Evolutionary conservation across 805 yeast genomes (phyloP).

Genomic region (Helenozyma baotianmanensis): DNA sequence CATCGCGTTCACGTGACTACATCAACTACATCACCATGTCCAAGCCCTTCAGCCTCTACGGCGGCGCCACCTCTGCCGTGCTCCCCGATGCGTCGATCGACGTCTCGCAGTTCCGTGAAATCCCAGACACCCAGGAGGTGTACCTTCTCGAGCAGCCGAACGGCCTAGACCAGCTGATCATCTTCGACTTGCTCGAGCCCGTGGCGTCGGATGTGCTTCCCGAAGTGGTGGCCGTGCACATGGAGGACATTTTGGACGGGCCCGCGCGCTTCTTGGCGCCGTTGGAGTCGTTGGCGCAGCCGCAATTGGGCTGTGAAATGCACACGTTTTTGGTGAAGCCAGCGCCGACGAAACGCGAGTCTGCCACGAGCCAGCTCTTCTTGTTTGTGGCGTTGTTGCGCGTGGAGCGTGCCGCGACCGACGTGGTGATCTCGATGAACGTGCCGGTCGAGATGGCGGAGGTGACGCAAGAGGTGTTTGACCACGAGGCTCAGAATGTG

Average conservation of each 20-base stretch:
- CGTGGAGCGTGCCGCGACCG: conserved; percentile 49
- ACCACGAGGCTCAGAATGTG: conserved; percentile 7
- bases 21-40: too few species aligned
- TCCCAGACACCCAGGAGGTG: conserved; percentile 95
- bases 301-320: conserved; percentile 7
- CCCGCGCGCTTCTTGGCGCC: conserved; percentile 17
- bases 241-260: conserved; percentile 47
- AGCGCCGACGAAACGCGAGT: conserved; percentile 12
- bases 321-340: conserved; percentile 16
- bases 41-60: conserved; percentile 40
- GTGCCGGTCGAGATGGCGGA: conserved; percentile 36
- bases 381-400: conserved; percentile 57
- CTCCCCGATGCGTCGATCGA: conserved; percentile 65
- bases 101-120: conserved; percentile 72
- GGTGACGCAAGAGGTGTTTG: conserved; percentile 7
- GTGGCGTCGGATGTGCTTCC: conserved; percentile 35
- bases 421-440: conserved; percentile 56
- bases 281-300: conserved; percentile 11
- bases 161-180: conserved; percentile 47
- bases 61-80: conserved; percentile 69
- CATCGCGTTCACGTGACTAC: too few species aligned
- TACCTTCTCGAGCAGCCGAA: conserved; percentile 47
- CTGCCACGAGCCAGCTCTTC: conserved; percentile 25
- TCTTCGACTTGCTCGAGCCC: conserved; percentile 60
- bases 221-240: conserved; percentile 47